Evolutionary conservation across 2,329 filamentous ascomycete genomes (phyloP).

Genomic region (Colletotrichum eremochloae): DNA sequence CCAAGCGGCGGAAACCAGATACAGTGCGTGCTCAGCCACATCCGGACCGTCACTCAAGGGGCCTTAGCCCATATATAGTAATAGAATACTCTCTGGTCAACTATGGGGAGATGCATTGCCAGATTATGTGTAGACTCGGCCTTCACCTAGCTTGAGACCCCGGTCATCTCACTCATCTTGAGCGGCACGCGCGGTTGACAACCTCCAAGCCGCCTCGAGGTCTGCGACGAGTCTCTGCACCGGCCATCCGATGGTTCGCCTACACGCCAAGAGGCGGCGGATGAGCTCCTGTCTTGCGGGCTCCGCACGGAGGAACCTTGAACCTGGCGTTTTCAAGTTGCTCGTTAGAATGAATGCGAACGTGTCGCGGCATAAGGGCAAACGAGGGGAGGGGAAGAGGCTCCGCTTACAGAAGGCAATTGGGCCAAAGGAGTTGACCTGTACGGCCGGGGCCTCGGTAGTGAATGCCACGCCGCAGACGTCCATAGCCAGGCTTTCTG

Average conservation of each 20-base stretch:
- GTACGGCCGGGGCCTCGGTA: conserved; percentile 55
- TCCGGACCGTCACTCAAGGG: too few species aligned
- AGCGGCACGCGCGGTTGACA: background rate
- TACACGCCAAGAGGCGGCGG: conserved; percentile 51
- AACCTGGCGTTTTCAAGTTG: conserved; percentile 43
- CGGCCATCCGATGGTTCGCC: conserved; percentile 55
- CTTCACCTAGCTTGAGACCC: background rate
- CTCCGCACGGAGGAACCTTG: conserved; percentile 48
- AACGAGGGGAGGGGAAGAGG: background rate
- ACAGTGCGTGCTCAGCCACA: too few species aligned
- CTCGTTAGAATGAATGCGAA: too few species aligned
- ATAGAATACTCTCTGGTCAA: too few species aligned
- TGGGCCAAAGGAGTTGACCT: conserved; percentile 63
- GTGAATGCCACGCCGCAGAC: conserved; percentile 62
- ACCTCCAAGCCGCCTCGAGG: conserved; percentile 48
- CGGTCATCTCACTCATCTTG: background rate
- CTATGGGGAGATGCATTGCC: too few species aligned
- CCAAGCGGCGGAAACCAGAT: too few species aligned
- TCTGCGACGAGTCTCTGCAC: conserved; percentile 51
- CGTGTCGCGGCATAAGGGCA: background rate
- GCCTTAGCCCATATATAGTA: too few species aligned
- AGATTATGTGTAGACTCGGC: too few species aligned
- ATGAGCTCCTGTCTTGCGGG: conserved; percentile 50
- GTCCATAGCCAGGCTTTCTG: conserved; percentile 53
- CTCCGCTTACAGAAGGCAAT: conserved; percentile 58